Base-by-base conservation (phyloP, 345 rosid genomes). In the Ceriops decandra region DNA sequence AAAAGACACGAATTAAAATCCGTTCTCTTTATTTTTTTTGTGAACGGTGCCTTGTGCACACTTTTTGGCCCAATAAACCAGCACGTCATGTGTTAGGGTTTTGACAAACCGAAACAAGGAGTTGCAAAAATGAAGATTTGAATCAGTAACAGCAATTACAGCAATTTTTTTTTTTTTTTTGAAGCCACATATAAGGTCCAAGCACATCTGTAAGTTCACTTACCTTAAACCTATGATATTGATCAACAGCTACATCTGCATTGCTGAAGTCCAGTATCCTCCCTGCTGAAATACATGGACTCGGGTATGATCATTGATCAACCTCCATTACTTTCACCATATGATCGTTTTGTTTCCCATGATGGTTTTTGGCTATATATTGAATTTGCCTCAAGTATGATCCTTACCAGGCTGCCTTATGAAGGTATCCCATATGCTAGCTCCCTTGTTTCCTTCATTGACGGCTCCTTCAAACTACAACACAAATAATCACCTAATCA, bases 231-330 rank as follows among this genome's bases (percentile, higher is more conserved):
- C 96, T 73, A 68, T 91, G 96, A 80, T 91, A 93, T 60, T 91
- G 98, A 85, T 93, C 98, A 11, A 91, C 96, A 2, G 97, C 82
- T 1, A 81, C 85, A 74, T 93, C 96, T 68, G 96, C 98, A 91
- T 88, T 89, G 90, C 98, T 93, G 76, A 91, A 89, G 76, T 93
- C 98, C 77, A 91, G 26, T 66, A 93, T 93, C 80, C 80, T 93
- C 36, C 97, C 97, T 90, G 81, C 59, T 19, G 16, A 78, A 65
- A 65, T 59, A 54, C 54, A 52, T 19, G 32, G 35, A 49, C 33
- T 30, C 21, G 52, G 17, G 59, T 9, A 36, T 27, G 32, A 3
- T 33, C 26, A 42, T 42, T 13, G 49, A 13, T 60, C 28, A 62
- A 26, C 22, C 42, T 67, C 31, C 52, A 17, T 61, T 20, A 19